These are phyloP conservation scores for Hypericum perforatum DNA, from an alignment of 345 rosid genomes.

Conservation along the genomic window DNA sequence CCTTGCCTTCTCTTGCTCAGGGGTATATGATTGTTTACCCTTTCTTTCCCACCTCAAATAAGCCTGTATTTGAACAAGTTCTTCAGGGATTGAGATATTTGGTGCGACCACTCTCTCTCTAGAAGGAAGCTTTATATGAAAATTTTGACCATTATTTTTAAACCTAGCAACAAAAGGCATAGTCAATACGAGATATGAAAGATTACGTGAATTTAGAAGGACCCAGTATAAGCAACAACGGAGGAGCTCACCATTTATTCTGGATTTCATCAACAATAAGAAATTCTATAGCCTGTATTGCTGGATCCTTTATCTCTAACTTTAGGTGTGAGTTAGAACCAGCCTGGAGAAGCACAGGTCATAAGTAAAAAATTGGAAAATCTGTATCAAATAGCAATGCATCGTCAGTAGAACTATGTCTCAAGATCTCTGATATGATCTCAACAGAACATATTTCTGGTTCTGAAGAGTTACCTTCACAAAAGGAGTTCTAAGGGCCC, in stretches of 20 bases:
- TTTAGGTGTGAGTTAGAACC: constrained; percentile 52
- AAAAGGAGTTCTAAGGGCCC: constrained; percentile 90
- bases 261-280: constrained; percentile 74
- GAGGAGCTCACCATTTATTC: constrained; percentile 63
- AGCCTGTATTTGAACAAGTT: constrained; percentile 91
- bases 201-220: constrained; percentile 3
- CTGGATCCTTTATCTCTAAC: constrained; percentile 72
- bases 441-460: neutral
- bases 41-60: constrained; percentile 96
- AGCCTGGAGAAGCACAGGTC: constrained; percentile 28
- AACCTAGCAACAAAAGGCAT: constrained; percentile 40
- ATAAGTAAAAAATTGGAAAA: constrained; percentile 2
- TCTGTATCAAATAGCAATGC: constrained; percentile 5
- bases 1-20: constrained; percentile 68
- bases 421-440: neutral
- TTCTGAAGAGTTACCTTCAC: constrained; percentile 42
- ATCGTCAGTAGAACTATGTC: constrained; percentile 9
- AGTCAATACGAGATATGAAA: constrained; percentile 5
- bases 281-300: constrained; percentile 77
- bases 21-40: constrained; percentile 77
- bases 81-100: constrained; percentile 67
- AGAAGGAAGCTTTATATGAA: constrained; percentile 56
- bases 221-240: constrained; percentile 7
- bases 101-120: constrained; percentile 27
- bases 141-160: constrained; percentile 77